Evolutionary conservation across 257 asterid genomes (phyloP), one percentile per base, ranked within the genome.

Genomic region (Nicotiana otophora): DNA sequence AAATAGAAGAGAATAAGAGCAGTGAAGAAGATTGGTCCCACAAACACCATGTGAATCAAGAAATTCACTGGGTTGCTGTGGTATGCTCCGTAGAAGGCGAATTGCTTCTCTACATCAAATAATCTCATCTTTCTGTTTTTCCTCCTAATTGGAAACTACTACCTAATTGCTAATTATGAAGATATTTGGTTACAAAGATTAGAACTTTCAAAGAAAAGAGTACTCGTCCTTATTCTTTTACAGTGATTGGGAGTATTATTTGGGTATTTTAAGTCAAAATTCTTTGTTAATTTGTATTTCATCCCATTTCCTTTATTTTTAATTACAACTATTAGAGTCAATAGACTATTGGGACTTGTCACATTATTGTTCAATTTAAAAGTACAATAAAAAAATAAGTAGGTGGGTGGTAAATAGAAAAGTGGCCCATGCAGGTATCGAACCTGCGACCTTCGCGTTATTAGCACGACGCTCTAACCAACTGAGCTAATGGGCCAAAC

Each of bases 41-140:
- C 99, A 81, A 96, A 96, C 64, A 92, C 20, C 91, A 91, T 89
- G 72, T 96, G 99, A 74, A 96, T 78, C 61, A 91, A 85, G 34
- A 94, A 86, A 74, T 94, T 96, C 8, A 88, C 55, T 3, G 95
- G 97, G 88, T 96, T 93, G 88, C 90, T 93, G 86, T 96, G 99
- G 86, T 96, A 92, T 84, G 98, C 95, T 46, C 98, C 99, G 65
- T 96, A 96, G 88, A 96, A 94, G 1, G 98, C 89, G 70, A 94
- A 96, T 60, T 94, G 98, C 82, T 92, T 81, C 74, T 96, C 99
- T 82, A 96, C 88, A 89, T 96, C 97, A 62, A 96, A 85, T 82
- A 96, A 58, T n/a, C 94, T 98, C 97, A 91, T 91, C 61, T 76
- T 39, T 53, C 11, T 19, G 9, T 57, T 30, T 26, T 80, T 70